Evolutionary conservation across 2,329 filamentous ascomycete species (phyloP).

Genomic region (Cladosporium phlei): DNA sequence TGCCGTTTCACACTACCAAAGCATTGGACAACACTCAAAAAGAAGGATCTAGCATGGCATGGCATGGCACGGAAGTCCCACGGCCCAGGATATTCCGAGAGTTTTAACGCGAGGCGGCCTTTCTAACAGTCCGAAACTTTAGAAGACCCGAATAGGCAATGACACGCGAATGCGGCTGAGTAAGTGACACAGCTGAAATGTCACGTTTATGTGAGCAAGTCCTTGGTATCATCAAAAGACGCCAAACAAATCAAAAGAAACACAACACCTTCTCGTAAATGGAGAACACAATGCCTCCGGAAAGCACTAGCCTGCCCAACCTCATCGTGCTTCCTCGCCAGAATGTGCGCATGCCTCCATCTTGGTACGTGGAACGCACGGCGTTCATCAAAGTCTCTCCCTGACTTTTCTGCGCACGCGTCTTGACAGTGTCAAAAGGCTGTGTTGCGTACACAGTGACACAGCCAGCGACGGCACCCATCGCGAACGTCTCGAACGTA

Average conservation of each 20-base stretch:
- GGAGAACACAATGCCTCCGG: slow-evolving; percentile 31
- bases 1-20: too few relatives aligned
- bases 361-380: slow-evolving; percentile 22
- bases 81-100: too few relatives aligned
- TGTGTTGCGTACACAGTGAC: slow-evolving; percentile 40
- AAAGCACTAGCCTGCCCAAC: slow-evolving; percentile 28
- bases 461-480: slow-evolving; percentile 29
- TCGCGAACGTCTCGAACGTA: slow-evolving; percentile 24
- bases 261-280: slow-evolving; percentile 30
- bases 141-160: too few relatives aligned
- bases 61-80: too few relatives aligned
- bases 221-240: too few relatives aligned
- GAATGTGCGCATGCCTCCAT: slow-evolving; percentile 26
- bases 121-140: too few relatives aligned
- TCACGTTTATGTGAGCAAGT: too few relatives aligned
- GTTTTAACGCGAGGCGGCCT: too few relatives aligned
- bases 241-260: slow-evolving; percentile 6
- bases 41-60: too few relatives aligned
- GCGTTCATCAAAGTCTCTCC: slow-evolving; percentile 27
- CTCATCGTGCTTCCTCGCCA: slow-evolving; percentile 32
- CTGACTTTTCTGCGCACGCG: slow-evolving; percentile 32
- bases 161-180: too few relatives aligned
- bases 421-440: slow-evolving; percentile 43
- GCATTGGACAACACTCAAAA: too few relatives aligned
- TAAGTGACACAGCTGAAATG: too few relatives aligned